Conservation (phyloP, 2,329 filamentous ascomycete genomes). For the Purpureocillium lavendulum region DNA sequence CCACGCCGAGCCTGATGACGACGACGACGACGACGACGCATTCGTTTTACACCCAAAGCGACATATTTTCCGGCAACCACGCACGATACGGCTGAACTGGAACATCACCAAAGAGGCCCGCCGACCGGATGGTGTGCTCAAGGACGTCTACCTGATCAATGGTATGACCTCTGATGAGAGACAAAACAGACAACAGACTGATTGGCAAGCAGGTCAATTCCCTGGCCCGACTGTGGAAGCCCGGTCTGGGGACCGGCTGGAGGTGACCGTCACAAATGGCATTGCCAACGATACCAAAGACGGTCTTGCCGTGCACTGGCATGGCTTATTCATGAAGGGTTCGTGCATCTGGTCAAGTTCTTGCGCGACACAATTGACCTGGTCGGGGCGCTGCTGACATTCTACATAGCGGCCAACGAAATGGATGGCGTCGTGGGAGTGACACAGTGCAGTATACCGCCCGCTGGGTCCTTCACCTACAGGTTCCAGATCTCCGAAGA, state of each 20-base stretch:
- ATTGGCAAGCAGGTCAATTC: constrained; percentile 2
- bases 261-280: constrained; percentile 28
- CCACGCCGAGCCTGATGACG: not conserved
- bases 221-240: constrained; percentile 8
- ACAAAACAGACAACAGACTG: not conserved
- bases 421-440: constrained; percentile 59
- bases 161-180: not conserved
- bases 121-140: constrained; percentile 5
- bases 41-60: constrained; percentile 1
- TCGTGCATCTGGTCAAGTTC: constrained; percentile 41
- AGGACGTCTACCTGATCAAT: constrained; percentile 8
- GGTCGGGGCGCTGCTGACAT: not conserved
- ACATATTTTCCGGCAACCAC: constrained; percentile 4
- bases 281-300: constrained; percentile 19
- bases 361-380: too few relatives aligned
- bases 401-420: constrained; percentile 4
- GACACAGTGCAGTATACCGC: constrained; percentile 51
- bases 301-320: constrained; percentile 56
- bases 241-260: constrained; percentile 26
- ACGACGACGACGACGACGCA: too few relatives aligned
- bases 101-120: constrained; percentile 4
- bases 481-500: constrained; percentile 16
- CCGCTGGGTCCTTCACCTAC: constrained; percentile 42
- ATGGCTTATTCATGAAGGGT: constrained; percentile 57
- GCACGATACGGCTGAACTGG: constrained; percentile 4